phyloP scores from a whole-genome alignment of 2,329 filamentous ascomycete genomes.

The Corynespora cassiicola region DNA sequence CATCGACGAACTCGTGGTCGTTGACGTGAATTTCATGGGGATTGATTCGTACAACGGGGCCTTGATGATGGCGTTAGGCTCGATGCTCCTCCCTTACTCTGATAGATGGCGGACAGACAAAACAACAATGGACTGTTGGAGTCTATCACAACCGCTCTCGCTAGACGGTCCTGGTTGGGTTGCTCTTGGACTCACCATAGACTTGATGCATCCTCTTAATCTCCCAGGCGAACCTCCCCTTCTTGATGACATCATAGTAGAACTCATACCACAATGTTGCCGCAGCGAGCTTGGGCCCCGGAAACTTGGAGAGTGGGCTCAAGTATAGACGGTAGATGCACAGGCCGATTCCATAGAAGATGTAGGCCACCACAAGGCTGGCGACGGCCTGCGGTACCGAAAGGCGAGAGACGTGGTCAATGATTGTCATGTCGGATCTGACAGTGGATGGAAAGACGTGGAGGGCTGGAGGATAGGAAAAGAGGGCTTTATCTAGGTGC shows the following conservation, averaged over 20 bases:
- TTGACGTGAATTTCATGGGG: constrained; percentile 25
- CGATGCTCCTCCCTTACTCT: not conserved
- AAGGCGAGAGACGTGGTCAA: too few relatives aligned
- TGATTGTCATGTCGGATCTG: too few relatives aligned
- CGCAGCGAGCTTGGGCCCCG: constrained; percentile 26
- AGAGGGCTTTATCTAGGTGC: too few relatives aligned
- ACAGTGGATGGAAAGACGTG: too few relatives aligned
- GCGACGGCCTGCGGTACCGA: not conserved
- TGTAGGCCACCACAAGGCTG: not conserved
- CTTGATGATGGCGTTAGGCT: constrained; percentile 7
- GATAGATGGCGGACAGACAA: not conserved
- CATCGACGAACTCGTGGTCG: constrained; percentile 22
- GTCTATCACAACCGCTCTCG: too few relatives aligned
- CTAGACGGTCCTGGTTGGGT: not conserved
- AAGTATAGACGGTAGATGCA: constrained; percentile 22
- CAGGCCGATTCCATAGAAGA: constrained; percentile 4
- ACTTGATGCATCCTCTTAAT: constrained; percentile 26
- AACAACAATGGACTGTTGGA: too few relatives aligned
- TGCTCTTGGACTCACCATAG: constrained; percentile 15
- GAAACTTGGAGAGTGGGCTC: constrained; percentile 21
- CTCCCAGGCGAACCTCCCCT: constrained; percentile 23
- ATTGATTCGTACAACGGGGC: constrained; percentile 30
- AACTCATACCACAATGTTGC: constrained; percentile 31
- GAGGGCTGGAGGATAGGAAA: too few relatives aligned
- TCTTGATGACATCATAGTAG: constrained; percentile 27